Evolutionary conservation across 495 filamentous ascomycete genomes (phyloP), one percentile per base, ranked within the genome.

Genomic region (Xylaria intraflava): DNA sequence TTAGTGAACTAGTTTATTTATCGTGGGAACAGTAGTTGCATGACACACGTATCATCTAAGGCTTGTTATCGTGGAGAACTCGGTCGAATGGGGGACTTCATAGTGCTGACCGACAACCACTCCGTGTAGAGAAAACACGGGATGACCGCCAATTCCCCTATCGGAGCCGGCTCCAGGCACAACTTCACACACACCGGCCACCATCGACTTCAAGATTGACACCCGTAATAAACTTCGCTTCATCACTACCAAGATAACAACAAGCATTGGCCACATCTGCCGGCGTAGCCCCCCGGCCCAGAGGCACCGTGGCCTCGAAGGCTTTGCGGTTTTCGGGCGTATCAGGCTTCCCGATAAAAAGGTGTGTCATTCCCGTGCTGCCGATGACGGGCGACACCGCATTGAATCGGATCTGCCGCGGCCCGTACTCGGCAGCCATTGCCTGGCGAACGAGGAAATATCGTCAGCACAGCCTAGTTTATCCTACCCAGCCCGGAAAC

Each of bases 141-240:
- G n/a, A n/a, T n/a, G n/a, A n/a, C n/a, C n/a, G n/a, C n/a, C n/a
- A n/a, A n/a, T n/a, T n/a, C n/a, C n/a, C n/a, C n/a, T n/a, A n/a
- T n/a, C n/a, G n/a, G n/a, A n/a, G n/a, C n/a, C n/a, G n/a, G n/a
- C n/a, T n/a, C n/a, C n/a, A n/a, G n/a, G n/a, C n/a, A n/a, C n/a
- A n/a, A 24, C 10, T 42, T 58, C 46, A 70, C 1, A 69, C 64
- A 30, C 68, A 70, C 16, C 78, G 65, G 10, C 80, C 80, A 29
- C 80, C 80, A 59, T 82, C 79, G n/a, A 83, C 74, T 46, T 81
- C 79, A 52, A 83, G 61, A 57, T 80, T 80, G 43, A 79, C 77
- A 1, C 84, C 85, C n/a, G 85, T 89, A 36, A 89, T 76, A 60
- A 88, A 89, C 16, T 75, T 71, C 0, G 79, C 81, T 56, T 89